These are phyloP conservation scores for Ilyonectria mors-panacis DNA, from an alignment of 2,329 filamentous ascomycete species.

Conservation along the genomic window DNA sequence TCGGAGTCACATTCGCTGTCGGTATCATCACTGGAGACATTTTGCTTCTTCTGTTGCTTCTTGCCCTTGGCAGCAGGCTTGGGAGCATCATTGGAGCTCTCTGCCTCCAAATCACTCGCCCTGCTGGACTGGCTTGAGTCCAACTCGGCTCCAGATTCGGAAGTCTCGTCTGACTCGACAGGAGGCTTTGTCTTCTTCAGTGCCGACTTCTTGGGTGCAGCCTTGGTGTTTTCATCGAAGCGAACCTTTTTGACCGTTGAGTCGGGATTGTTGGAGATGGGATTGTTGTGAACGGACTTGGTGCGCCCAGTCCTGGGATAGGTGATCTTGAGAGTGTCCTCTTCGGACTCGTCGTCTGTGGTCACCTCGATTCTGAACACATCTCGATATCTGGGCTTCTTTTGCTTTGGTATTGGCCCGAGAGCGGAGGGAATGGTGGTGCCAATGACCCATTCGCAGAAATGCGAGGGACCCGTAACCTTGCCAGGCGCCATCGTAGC, in stretches of 20 bases:
- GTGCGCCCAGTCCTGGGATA: conserved; percentile 59
- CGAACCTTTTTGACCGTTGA: conserved; percentile 59
- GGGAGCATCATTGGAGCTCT: conserved; percentile 33
- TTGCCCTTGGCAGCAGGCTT: conserved; percentile 29
- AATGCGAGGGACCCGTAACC: conserved; percentile 41
- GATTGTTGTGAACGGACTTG: not conserved
- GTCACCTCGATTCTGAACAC: conserved; percentile 60
- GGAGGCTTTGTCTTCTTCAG: conserved; percentile 41
- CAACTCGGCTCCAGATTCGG: conserved; percentile 39
- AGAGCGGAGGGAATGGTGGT: conserved; percentile 53
- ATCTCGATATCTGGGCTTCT: conserved; percentile 47
- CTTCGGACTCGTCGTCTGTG: conserved; percentile 67
- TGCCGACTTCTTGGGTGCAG: conserved; percentile 44
- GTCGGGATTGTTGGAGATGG: conserved; percentile 12
- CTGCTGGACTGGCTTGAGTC: conserved; percentile 45
- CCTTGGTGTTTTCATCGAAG: conserved; percentile 54
- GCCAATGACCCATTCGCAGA: conserved; percentile 61
- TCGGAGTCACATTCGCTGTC: conserved; percentile 52
- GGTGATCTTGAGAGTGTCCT: conserved; percentile 64
- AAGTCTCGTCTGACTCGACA: conserved; percentile 42
- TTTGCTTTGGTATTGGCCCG: conserved; percentile 45
- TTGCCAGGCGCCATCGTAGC: conserved; percentile 39
- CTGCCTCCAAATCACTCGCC: conserved; percentile 36
- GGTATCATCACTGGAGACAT: conserved; percentile 32
- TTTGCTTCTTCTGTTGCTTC: conserved; percentile 40